Conservation (phyloP, 352 stramenopile species). For the Phytophthora multivora region DNA sequence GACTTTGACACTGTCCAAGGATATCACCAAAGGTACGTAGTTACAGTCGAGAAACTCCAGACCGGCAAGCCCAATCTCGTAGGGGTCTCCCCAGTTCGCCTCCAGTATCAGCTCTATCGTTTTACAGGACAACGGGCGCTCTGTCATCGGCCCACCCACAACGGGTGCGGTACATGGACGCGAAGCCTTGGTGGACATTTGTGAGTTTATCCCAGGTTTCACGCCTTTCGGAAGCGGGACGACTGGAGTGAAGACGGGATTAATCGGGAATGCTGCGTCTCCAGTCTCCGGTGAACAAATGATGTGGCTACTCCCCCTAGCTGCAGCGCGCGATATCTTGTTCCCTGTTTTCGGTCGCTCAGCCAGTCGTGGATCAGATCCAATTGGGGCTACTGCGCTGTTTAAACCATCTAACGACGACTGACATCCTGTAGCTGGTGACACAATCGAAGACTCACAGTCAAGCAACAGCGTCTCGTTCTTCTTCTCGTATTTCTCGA, state of each 20-base stretch:
- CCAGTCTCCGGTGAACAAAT: slow-evolving; percentile 16
- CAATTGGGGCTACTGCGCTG: neutral
- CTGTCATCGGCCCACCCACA: slow-evolving; percentile 40
- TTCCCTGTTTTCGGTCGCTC: slow-evolving; percentile 67
- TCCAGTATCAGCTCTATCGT: slow-evolving; percentile 60
- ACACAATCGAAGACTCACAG: neutral
- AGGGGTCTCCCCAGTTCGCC: slow-evolving; percentile 76
- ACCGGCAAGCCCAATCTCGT: slow-evolving; percentile 64
- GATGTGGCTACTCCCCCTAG: slow-evolving; percentile 29
- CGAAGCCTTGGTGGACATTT: slow-evolving; percentile 26
- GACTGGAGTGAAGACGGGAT: slow-evolving; percentile 33
- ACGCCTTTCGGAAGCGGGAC: slow-evolving; percentile 46
- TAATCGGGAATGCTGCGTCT: slow-evolving; percentile 10
- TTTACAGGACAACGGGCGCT: slow-evolving; percentile 54
- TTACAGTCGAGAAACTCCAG: slow-evolving; percentile 68
- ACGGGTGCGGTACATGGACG: slow-evolving; percentile 72
- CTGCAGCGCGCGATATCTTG: slow-evolving; percentile 33
- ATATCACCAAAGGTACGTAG: slow-evolving; percentile 46
- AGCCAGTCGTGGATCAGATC: slow-evolving; percentile 21
- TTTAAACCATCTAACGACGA: neutral
- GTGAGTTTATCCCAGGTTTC: slow-evolving; percentile 41
- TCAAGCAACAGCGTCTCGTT: slow-evolving; percentile 11
- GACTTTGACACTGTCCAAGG: slow-evolving; percentile 30
- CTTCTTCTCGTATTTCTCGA: slow-evolving; percentile 83
- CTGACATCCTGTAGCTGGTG: neutral